A percentile compares a stretch with the other conserved stretches of the same genome.
These are phyloP conservation scores for Arabidopsis thaliana DNA, from an alignment of 345 rosid species.

Conservation along the genomic window TAIR10.1 NC_003071.7:8316501-8317000, in stretches of 20 bases:
- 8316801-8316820: constrained; percentile 74
- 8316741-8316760: constrained; percentile 83
- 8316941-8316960: constrained; percentile 92
- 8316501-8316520: constrained; percentile 99
- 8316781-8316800: constrained; percentile 85
- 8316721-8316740: constrained; percentile 86
- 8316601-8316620: constrained; percentile 60
- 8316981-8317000: constrained; percentile 78
- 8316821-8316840: constrained; percentile 92
- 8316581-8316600: background rate
- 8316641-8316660: constrained; percentile 89
- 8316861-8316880: constrained; percentile 96
- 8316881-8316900: constrained; percentile 95
- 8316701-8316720: constrained; percentile 97
- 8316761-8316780: constrained; percentile 90
- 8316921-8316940: constrained; percentile 99
- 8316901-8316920: constrained; percentile 99
- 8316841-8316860: constrained; percentile 97
- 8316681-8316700: constrained; percentile 98
- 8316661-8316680: constrained; percentile 88
- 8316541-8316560: constrained; percentile 40
- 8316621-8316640: constrained; percentile 99
- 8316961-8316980: constrained; percentile 96
- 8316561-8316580: constrained; percentile 6
- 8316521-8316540: constrained; percentile 97